These are phyloP conservation scores for Psilocybe subaeruginosa DNA, from an alignment of 768 basidiomycete species.

Conservation along the genomic window DNA sequence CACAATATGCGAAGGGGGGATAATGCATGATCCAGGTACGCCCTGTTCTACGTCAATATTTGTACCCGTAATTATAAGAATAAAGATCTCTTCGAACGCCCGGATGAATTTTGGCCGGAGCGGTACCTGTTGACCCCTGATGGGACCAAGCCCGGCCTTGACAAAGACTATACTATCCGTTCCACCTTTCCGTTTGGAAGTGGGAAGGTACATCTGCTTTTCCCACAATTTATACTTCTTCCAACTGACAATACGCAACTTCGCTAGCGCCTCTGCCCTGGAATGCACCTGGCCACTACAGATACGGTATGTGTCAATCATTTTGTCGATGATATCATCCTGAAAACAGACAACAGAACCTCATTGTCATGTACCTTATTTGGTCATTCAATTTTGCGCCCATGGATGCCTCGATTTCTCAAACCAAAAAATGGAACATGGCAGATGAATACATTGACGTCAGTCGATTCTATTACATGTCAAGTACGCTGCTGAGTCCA, in stretches of 20 bases:
- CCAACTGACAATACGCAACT: background rate
- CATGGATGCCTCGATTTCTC: background rate
- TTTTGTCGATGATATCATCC: background rate
- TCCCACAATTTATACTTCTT: background rate
- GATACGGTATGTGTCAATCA: background rate
- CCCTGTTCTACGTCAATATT: too few species aligned
- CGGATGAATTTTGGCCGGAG: background rate
- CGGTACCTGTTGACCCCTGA: background rate
- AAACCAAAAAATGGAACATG: background rate
- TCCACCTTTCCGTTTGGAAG: background rate
- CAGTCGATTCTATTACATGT: background rate
- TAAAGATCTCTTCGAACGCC: background rate
- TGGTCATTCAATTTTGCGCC: background rate
- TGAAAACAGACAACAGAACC: background rate
- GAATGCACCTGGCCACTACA: background rate
- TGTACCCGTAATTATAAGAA: too few species aligned
- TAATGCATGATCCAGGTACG: background rate
- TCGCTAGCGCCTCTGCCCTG: background rate
- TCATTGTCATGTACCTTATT: background rate
- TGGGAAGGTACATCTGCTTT: background rate
- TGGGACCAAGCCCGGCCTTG: background rate
- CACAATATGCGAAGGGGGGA: background rate
- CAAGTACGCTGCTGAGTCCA: background rate
- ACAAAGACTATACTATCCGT: background rate
- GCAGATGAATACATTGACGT: background rate